Evolutionary conservation across 2,329 filamentous ascomycete species (phyloP), one percentile per base, ranked within the genome.

Genomic region (Phialocephala sp.): DNA sequence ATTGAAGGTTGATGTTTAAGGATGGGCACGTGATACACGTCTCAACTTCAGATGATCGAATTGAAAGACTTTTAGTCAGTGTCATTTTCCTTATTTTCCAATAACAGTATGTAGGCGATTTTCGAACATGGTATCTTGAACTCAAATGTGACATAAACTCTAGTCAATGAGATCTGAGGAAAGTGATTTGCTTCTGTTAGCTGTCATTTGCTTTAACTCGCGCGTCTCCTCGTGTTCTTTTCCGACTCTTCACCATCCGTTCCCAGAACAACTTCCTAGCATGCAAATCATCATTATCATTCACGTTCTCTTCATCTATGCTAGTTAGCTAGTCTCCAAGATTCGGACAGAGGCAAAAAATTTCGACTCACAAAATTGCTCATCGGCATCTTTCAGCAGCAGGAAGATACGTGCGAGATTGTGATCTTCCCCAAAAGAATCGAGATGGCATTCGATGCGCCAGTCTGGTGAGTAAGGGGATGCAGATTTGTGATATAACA

Each of bases 241-340:
- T 54, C 27, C 18, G 8, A 3, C 22, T n/a, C 14, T 54, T 35
- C 14, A n/a, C n/a, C 24, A 54, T 54, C 9, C 24, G 50, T 14
- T 54, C 50, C 50, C 22, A 32, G 11, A 32, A 54, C 14, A 54
- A 18, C 8, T 54, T 54, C 22, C 27, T 54, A 27, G 50, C 50
- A 54, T 54, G 50, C 11, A n/a, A 1, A 54, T 54, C 50, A n/a
- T 54, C 50, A 8, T 54, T 9, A 54, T 54, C 50, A 32, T 54
- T 18, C 11, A 14, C 32, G 11, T 54, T 54, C 14, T 54, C 50
- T 32, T 27, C 11, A 18, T 54, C 50, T 54, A 32, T 18, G 32
- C 8, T 35, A 32, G 14, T 54, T 9, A 32, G 14, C 32, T 9
- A 54, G 50, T 18, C 3, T 50, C 45, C 9, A 50, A 50, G 11